Percentiles rank a stretch among this genome's conserved stretches.
These are phyloP conservation scores for Ceratorhiza oryzae-sativae DNA, from an alignment of 1,284 basidiomycete species.

Conservation along the genomic window DNA sequence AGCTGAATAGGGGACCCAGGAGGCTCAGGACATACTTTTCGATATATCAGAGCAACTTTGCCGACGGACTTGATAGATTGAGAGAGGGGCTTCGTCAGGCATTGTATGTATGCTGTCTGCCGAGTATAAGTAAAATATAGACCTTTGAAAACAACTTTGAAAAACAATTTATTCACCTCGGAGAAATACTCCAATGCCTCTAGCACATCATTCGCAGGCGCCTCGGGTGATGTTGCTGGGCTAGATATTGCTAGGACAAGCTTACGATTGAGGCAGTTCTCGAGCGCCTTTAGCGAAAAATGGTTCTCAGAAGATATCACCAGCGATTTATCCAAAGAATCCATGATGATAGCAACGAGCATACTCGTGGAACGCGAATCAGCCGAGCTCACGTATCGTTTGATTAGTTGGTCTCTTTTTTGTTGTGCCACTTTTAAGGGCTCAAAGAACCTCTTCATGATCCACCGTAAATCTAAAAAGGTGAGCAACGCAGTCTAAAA, in stretches of 20 bases:
- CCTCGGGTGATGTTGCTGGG: neutral
- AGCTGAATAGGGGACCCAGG: neutral
- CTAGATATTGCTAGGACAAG: neutral
- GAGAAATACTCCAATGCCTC: neutral
- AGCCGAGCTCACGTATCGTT: neutral
- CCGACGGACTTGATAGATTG: neutral
- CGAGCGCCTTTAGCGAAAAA: neutral
- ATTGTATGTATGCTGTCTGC: conserved; percentile 1
- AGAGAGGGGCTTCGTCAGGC: neutral
- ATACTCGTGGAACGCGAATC: conserved; percentile 5
- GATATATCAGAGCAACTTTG: conserved; percentile 3
- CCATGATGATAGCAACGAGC: neutral
- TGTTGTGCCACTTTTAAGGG: neutral
- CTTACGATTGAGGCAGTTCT: neutral
- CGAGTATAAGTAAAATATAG: neutral
- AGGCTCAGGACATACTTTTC: conserved; percentile 9
- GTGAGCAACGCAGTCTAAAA: neutral
- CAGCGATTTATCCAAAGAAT: neutral
- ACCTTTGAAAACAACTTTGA: too few relatives aligned
- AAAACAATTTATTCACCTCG: neutral
- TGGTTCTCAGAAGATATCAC: neutral
- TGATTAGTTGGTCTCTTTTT: neutral
- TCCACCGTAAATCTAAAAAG: conserved; percentile 3
- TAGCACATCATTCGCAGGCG: neutral
- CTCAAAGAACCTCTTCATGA: neutral